Base-by-base conservation (phyloP, 768 basidiomycete species). In the Filobasidium wieringae region DNA sequence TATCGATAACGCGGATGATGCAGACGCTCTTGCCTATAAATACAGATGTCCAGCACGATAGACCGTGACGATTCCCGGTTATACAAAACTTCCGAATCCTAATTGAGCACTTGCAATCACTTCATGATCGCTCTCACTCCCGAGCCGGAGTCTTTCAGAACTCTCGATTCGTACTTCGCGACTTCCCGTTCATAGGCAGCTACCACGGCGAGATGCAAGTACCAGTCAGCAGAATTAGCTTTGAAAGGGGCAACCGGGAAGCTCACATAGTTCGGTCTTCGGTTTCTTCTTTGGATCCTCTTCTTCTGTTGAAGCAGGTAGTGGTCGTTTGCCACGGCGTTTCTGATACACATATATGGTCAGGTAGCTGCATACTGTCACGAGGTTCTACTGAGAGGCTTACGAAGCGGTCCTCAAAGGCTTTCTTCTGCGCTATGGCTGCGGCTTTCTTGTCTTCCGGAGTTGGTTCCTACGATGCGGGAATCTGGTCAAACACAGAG, bases 381-480 rank as follows among this genome's bases (percentile, higher is more conserved):
- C n/a, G n/a, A 47, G 4, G 19, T 22, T 22, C 14, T 22, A 27
- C 22, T 47, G 3, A 47, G 43, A 47, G 19, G n/a, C 57, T 40
- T 32, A 60, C 60, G n/a, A 61, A 61, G 27, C 60, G 27, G 19
- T 61, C 60, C 37, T 61, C 60, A 36, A 61, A 61, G 11, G 55
- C 55, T 34, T 61, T 61, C 22, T 57, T 61, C 55, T 61, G 60
- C 9, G 60, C 60, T 2, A 61, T 19, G 5, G 51, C 50, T 24
- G 51, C 37, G 6, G 37, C 40, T 29, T 57, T 56, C 55, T 57
- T 61, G 11, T 57, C 60, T 19, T 57, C 60, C 12, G 39, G 40
- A 3, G 49, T n/a, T 29, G 36, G 33, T 53, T 45, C 39, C 55
- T 53, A 37, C 15, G 22, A 22, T 5, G 15, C 22, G 37, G 11